Conservation (phyloP, 179 eudicot species). For the Corrigiola litoralis region DNA sequence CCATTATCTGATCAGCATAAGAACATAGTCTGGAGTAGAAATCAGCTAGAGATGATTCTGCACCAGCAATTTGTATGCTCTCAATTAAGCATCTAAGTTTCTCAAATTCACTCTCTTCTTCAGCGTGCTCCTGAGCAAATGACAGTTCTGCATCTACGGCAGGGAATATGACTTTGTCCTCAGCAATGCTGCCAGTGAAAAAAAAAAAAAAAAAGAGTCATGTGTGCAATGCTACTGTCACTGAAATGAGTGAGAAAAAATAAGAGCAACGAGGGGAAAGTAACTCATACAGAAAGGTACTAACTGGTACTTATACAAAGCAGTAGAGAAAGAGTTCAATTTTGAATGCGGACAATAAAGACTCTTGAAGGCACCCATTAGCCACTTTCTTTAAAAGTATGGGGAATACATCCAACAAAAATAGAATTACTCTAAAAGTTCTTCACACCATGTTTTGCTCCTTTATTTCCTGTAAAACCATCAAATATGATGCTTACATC, state of each 20-base stretch:
- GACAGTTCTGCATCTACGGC: conserved; percentile 90
- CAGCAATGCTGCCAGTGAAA: conserved; percentile 79
- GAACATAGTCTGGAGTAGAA: conserved; percentile 66
- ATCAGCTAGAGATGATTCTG: conserved; percentile 65
- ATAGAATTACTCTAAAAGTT: not conserved
- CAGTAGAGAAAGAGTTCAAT: not conserved
- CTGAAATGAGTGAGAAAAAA: not conserved
- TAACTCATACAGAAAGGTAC: not conserved
- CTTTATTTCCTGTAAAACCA: too few species aligned
- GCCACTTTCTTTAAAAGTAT: not conserved
- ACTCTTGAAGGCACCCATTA: too few species aligned
- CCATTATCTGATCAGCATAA: conserved; percentile 87
- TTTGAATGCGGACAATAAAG: not conserved
- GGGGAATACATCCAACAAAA: not conserved
- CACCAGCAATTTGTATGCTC: conserved; percentile 68
- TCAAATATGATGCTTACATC: too few species aligned
- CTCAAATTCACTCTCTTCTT: conserved; percentile 80
- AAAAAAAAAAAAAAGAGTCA: conserved; percentile 11
- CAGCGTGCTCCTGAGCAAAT: conserved; percentile 90
- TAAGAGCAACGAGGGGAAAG: not conserved
- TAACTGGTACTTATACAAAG: not conserved
- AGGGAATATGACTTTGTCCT: conserved; percentile 93
- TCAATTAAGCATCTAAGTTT: conserved; percentile 79
- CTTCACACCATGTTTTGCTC: not conserved
- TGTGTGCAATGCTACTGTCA: not conserved